A percentile compares a stretch with the other conserved stretches of the same genome.
phyloP scores from a whole-genome alignment of 169 alveolate species.

The Plasmodium knowlesi region DNA sequence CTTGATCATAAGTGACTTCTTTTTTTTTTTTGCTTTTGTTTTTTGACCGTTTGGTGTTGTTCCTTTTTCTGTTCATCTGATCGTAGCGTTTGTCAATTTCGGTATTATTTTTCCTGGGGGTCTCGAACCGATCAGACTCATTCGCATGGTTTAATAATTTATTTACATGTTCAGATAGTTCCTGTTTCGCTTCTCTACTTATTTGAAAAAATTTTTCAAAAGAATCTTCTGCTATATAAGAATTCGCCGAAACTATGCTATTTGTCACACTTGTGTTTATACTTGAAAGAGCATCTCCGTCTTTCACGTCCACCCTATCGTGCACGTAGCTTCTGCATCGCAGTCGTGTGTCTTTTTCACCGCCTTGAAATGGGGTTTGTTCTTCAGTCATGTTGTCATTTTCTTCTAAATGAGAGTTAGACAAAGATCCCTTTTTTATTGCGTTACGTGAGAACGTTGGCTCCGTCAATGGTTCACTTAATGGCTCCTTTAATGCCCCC shows the following conservation, averaged over 20 bases:
- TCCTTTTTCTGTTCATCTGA: constrained; percentile 3
- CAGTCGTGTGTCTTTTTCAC: not conserved
- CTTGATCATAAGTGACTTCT: not conserved
- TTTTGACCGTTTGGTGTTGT: constrained; percentile 5
- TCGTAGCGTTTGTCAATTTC: not conserved
- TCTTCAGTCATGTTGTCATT: not conserved
- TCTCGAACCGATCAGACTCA: constrained; percentile 3
- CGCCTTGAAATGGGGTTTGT: not conserved
- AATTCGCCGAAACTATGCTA: constrained; percentile 13
- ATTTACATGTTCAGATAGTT: constrained; percentile 68
- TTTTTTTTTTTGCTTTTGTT: constrained; percentile 6
- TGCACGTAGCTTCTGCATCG: not conserved
- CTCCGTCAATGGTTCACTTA: not conserved
- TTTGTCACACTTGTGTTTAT: constrained; percentile 10
- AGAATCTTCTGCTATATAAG: constrained; percentile 3
- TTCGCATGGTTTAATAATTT: constrained; percentile 9
- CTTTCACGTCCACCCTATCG: not conserved
- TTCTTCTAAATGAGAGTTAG: not conserved
- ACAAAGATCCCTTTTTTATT: not conserved
- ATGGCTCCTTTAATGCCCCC: not conserved
- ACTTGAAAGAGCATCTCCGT: not conserved
- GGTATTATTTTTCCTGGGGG: not conserved
- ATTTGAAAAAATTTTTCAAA: constrained; percentile 40
- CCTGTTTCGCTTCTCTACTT: constrained; percentile 40
- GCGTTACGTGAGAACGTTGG: not conserved